Percentiles rank a stretch among this genome's conserved stretches.
phyloP scores from a whole-genome alignment of 306 rosid species.

The Quercus suber region DNA sequence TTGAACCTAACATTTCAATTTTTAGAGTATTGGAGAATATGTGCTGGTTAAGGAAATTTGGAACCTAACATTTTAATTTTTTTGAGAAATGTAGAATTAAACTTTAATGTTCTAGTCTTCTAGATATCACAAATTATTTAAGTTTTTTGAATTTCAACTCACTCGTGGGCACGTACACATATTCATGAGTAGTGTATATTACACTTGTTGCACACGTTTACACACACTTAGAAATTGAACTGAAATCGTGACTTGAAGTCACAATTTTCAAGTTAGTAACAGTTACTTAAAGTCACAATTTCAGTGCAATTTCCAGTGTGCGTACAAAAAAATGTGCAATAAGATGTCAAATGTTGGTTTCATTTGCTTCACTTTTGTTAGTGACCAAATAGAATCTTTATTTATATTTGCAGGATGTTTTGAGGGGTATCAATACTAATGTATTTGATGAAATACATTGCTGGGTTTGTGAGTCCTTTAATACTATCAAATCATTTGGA shows the following conservation, averaged over 20 bases:
- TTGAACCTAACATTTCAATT: too few relatives aligned
- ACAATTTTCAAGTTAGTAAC: too few relatives aligned
- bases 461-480: constrained; percentile 69
- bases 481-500: constrained; percentile 39
- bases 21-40: background rate
- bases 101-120: background rate
- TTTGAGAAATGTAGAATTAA: background rate
- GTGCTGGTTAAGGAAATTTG: too few relatives aligned
- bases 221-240: too few relatives aligned
- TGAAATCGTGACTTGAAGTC: too few relatives aligned
- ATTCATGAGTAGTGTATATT: too few relatives aligned
- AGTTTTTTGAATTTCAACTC: background rate
- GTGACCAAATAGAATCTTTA: background rate
- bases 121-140: background rate
- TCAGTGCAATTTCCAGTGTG: too few relatives aligned
- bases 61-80: too few relatives aligned
- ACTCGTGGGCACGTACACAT: fast-evolving
- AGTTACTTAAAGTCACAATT: too few relatives aligned
- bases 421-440: constrained; percentile 55
- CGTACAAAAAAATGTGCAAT: too few relatives aligned
- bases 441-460: constrained; percentile 54
- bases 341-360: background rate
- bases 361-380: background rate
- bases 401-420: constrained; percentile 45
- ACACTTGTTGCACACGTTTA: too few relatives aligned